Evolutionary conservation across 257 asterid genomes (phyloP), one percentile per base, ranked within the genome.

Genomic region (Parsonsia alboflavescens): DNA sequence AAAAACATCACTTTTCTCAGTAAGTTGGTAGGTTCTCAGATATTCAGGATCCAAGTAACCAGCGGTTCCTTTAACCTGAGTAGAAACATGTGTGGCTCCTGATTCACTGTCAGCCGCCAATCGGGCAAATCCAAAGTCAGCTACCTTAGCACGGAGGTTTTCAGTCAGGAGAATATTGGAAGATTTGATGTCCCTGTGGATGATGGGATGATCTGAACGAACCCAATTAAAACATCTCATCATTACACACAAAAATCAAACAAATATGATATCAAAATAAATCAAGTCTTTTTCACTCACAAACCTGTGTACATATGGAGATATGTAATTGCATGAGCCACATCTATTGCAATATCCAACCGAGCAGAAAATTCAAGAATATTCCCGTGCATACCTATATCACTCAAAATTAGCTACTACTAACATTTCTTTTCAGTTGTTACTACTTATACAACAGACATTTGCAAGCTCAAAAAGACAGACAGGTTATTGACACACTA

Each of bases 31-130:
- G 46, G 96, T 90, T 80, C 78, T 88, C 6, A 95, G 86, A 85
- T 95, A 95, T 74, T 95, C 99, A 1, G 99, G 99, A 79, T 95
- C 99, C 56, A 95, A 82, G 80, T 95, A 95, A 46, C 99, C 99
- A 12, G 99, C 96, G 44, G 99, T 95, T 73, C 99, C 99, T 85
- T 90, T 95, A 73, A 95, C 99, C 82, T 89, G 95, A 9, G 99
- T 95, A 13, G 97, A 90, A 76, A 95, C 93, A 79, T 95, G 99
- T 4, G 99, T 92, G 46, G 82, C 97, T 61, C 97, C 97, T 2
- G 90, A 86, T 52, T 92, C 98, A 66, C 74, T 58, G 67, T 95
- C 97, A 7, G 90, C 93, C 4, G 81, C 98, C 74, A 87, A 76
- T 48, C 97, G 88, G 4, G 99, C 96, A 74, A 95, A 90, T 28